Percentiles rank a stretch among this genome's conserved stretches.
Evolutionary conservation across 768 basidiomycete genomes (phyloP).

Genomic region (Lyophyllum atratum): DNA sequence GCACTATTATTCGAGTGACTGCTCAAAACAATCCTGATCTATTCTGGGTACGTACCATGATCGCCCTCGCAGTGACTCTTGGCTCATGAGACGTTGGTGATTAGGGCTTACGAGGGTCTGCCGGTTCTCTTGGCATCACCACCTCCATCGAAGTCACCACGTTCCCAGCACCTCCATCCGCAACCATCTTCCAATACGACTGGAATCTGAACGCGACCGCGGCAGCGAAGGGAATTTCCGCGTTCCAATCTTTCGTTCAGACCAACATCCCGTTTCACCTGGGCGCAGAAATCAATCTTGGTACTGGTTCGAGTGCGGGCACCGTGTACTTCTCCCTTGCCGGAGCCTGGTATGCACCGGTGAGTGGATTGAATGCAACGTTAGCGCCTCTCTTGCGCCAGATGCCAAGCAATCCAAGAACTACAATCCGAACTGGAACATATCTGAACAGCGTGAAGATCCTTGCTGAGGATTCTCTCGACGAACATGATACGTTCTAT

Average conservation of each 20-base stretch:
- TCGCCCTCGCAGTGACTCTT: too few relatives aligned
- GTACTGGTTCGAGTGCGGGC: slow-evolving; percentile 27
- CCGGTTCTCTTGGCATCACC: slow-evolving; percentile 21
- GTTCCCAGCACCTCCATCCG: slow-evolving; percentile 19
- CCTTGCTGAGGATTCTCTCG: slow-evolving; percentile 19
- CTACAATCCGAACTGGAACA: slow-evolving; percentile 16
- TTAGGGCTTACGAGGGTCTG: slow-evolving; percentile 26
- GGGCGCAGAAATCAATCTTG: slow-evolving; percentile 33
- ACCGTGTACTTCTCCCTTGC: slow-evolving; percentile 30
- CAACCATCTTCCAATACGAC: slow-evolving; percentile 27
- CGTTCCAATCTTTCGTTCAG: slow-evolving; percentile 37
- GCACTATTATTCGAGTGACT: slow-evolving; percentile 42
- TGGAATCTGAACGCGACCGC: slow-evolving; percentile 36
- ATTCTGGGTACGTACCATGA: slow-evolving; percentile 27
- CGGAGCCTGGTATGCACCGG: slow-evolving; percentile 27
- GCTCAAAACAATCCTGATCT: slow-evolving; percentile 41
- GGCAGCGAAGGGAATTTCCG: slow-evolving; percentile 32
- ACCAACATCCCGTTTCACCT: slow-evolving; percentile 35
- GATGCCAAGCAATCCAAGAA: slow-evolving; percentile 11
- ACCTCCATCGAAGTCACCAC: slow-evolving; percentile 21
- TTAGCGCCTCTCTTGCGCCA: slow-evolving; percentile 16
- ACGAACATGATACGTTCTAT: slow-evolving; percentile 33
- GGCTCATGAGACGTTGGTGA: too few relatives aligned
- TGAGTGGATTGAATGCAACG: slow-evolving; percentile 7
- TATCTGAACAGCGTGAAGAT: slow-evolving; percentile 16